Percentiles rank a stretch among this genome's conserved stretches.
Evolutionary conservation across 2,329 filamentous ascomycete species (phyloP).

Genomic region (Madurella mycetomatis): DNA sequence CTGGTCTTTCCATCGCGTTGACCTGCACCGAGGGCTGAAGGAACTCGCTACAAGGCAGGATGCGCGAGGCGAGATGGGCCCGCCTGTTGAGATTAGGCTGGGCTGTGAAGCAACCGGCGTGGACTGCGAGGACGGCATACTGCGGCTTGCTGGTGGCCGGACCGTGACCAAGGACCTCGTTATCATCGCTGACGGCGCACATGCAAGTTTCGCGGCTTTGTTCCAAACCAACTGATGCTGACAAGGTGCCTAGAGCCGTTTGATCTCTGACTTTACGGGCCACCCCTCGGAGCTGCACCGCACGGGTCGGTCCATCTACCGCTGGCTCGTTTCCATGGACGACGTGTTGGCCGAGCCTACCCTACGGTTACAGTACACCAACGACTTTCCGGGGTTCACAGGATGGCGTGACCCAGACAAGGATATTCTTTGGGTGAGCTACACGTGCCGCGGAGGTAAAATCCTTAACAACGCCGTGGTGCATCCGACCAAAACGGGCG

Average conservation of each 20-base stretch:
- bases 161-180: constrained; percentile 11
- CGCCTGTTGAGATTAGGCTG: constrained; percentile 5
- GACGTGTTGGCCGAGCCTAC: constrained; percentile 12
- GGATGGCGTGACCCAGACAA: constrained; percentile 6
- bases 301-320: constrained; percentile 20
- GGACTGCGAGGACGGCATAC: constrained; percentile 11
- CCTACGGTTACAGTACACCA: background rate
- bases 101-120: constrained; percentile 8
- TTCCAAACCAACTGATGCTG: background rate
- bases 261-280: constrained; percentile 16
- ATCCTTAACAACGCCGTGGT: constrained; percentile 22
- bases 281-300: background rate
- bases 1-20: constrained; percentile 21
- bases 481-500: constrained; percentile 13
- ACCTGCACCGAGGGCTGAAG: constrained; percentile 17
- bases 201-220: constrained; percentile 7
- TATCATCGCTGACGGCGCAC: constrained; percentile 18
- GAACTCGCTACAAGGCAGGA: constrained; percentile 3
- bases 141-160: constrained; percentile 7
- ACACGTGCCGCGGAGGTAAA: constrained; percentile 19
- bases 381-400: constrained; percentile 10
- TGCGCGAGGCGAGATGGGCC: background rate
- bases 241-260: constrained; percentile 5
- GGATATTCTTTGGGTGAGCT: constrained; percentile 15
- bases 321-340: constrained; percentile 18